phyloP scores from a whole-genome alignment of 148 eudicot genomes.

The Fallopia convolvulus region DNA sequence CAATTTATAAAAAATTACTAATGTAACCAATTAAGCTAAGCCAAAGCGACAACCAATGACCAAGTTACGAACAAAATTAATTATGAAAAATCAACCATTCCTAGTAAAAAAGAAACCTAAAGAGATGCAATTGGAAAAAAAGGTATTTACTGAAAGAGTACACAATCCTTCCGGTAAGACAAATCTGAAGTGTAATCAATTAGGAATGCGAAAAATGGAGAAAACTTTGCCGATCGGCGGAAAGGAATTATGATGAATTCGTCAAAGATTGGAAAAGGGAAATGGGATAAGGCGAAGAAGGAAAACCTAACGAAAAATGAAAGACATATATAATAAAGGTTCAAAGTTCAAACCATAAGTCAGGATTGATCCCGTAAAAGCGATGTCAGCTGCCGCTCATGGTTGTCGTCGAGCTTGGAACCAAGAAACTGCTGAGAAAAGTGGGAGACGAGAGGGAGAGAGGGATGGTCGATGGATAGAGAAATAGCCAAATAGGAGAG shows the following conservation, averaged over 20 bases:
- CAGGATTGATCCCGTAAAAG: conserved; percentile 6
- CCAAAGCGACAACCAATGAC: not conserved
- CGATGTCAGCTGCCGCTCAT: conserved; percentile 9
- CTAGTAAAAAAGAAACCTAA: not conserved
- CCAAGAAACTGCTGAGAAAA: not conserved
- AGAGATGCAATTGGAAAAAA: not conserved
- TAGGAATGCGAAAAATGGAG: not conserved
- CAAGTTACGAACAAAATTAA: not conserved
- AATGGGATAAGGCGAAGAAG: not conserved
- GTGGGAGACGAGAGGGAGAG: not conserved
- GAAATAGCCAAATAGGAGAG: not conserved
- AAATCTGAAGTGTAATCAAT: not conserved
- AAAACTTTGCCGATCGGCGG: not conserved
- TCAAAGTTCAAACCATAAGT: not conserved
- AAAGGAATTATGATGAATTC: not conserved
- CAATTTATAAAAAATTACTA: not conserved
- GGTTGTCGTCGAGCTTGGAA: conserved; percentile 1
- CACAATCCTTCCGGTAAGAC: not conserved
- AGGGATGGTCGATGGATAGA: not conserved
- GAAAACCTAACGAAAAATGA: not conserved
- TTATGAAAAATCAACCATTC: not conserved
- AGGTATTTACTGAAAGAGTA: not conserved
- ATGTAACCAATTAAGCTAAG: not conserved
- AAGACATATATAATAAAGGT: not conserved
- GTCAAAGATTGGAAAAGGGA: not conserved